Percentiles rank a stretch among this genome's conserved stretches.
Evolutionary conservation across 1,284 basidiomycete species (phyloP).

Genomic region (Cutaneotrichosporon cyanovorans): DNA sequence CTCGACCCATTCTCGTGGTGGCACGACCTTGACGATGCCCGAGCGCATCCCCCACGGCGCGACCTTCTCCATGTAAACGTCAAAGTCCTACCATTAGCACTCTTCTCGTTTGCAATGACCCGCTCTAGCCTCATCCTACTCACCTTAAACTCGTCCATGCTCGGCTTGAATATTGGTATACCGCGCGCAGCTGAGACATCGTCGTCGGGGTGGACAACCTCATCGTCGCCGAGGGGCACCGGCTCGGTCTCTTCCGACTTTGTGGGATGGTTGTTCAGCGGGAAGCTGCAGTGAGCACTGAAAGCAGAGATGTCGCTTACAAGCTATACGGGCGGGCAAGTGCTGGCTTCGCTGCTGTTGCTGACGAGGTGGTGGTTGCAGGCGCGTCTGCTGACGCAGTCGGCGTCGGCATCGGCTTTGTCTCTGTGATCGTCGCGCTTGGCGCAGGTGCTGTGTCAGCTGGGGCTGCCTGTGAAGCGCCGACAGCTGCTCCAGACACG

Average conservation of each 20-base stretch:
- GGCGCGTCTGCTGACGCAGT: not conserved
- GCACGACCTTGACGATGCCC: constrained; percentile 89
- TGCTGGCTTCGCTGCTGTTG: too few species aligned
- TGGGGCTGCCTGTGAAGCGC: too few species aligned
- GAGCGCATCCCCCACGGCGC: constrained; percentile 80
- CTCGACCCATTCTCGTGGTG: constrained; percentile 80
- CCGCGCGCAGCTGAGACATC: constrained; percentile 77
- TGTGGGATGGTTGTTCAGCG: constrained; percentile 13
- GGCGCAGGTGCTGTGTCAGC: too few species aligned
- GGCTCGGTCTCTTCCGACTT: constrained; percentile 12
- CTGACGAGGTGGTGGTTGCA: not conserved
- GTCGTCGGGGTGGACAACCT: constrained; percentile 54
- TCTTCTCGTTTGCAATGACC: too few species aligned
- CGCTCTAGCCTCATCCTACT: constrained; percentile 9
- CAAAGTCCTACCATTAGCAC: constrained; percentile 58
- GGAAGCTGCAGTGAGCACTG: constrained; percentile 8
- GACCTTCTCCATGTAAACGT: constrained; percentile 72
- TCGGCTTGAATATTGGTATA: constrained; percentile 88
- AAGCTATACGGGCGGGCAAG: too few species aligned
- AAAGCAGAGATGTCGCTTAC: too few species aligned
- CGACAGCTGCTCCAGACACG: too few species aligned
- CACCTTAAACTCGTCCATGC: constrained; percentile 68
- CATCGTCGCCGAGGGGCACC: constrained; percentile 10
- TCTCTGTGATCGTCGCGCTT: too few species aligned
- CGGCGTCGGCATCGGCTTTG: too few species aligned